Conservation (phyloP, 805 yeast species). For the Ogataea parapolymorpha region DNA sequence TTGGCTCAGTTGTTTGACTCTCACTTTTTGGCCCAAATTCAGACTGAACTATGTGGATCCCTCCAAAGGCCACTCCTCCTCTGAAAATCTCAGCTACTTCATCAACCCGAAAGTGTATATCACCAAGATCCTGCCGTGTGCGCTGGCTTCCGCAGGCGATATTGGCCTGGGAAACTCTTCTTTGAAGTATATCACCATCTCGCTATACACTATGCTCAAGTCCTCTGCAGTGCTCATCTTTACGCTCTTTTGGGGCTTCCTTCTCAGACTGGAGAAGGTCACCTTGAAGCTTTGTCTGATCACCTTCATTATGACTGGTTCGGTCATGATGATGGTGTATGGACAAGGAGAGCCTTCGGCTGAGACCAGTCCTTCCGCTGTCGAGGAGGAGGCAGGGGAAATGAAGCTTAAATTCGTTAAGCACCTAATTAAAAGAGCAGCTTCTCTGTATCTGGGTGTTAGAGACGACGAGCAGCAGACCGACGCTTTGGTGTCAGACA, state of each 20-base stretch:
- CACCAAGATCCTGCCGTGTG: constrained; percentile 68
- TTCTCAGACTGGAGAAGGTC: constrained; percentile 70
- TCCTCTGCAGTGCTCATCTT: constrained; percentile 74
- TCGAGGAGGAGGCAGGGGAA: constrained; percentile 21
- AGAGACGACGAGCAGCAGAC: constrained; percentile 6
- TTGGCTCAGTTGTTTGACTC: constrained; percentile 42
- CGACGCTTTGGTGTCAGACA: neutral
- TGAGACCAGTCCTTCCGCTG: constrained; percentile 8
- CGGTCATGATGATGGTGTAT: constrained; percentile 82
- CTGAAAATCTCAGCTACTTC: constrained; percentile 17
- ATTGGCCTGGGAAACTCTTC: constrained; percentile 86
- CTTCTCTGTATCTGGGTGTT: constrained; percentile 9
- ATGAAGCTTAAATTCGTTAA: constrained; percentile 16
- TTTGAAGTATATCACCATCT: constrained; percentile 67
- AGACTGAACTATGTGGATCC: constrained; percentile 36
- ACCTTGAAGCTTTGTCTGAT: constrained; percentile 62
- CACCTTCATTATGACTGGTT: constrained; percentile 71
- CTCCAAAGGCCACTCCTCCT: constrained; percentile 4
- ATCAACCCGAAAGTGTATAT: constrained; percentile 39
- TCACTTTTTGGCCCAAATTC: constrained; percentile 43
- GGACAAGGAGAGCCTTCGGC: constrained; percentile 24
- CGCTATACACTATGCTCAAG: constrained; percentile 86
- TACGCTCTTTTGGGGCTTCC: constrained; percentile 77
- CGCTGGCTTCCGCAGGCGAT: constrained; percentile 84
- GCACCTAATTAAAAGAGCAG: constrained; percentile 19